Evolutionary conservation across 441 rosid species (phyloP), one percentile per base, ranked within the genome.

Genomic region (Bruguiera hainesii): DNA sequence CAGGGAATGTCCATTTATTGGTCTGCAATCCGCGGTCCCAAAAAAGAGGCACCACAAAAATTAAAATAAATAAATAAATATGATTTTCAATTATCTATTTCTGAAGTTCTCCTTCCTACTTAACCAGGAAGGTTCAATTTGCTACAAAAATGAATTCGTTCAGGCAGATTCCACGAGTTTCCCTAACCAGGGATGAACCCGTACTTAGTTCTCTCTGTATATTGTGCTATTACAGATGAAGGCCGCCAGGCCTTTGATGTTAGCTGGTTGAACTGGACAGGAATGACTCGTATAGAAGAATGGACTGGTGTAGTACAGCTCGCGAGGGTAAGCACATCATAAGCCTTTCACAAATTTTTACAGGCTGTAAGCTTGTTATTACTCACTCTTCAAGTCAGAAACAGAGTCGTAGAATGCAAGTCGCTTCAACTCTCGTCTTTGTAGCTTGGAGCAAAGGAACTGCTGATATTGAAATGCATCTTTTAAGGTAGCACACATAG

Each of bases 71-170:
- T 6, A 25, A 1, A 3, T 7, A 29, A 2, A 39, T 20, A 61
- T n/a, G 2, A 8, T 61, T 21, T 53, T 53, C 67, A 64, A 46
- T 25, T 61, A 67, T 72, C 78, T 63, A 60, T 64, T 63, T 57
- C 62, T 56, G 30, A 59, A 60, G 66, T 76, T 73, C 52, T 37
- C 55, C 72, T 77, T 75, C 78, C 74, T 16, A 50, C 62, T 69
- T 35, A 52, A 61, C 58, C 58, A 61, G 69, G 59, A 75, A 75
- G 71, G 65, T 59, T 39, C 65, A 63, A 58, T 55, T 63, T 73
- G 75, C 68, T 75, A 73, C 75, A 76, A 26, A 55, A 77, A 69
- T 66, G 56, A 73, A 76, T 76, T 79, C 81, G 68, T 70, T 68
- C 71, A 65, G 75, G 74, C 78, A 68, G 52, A 74, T 71, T 63